Evolutionary conservation across 1,139 yeast species (phyloP).

Genomic region (Keqinozyma sinolaborantium): DNA sequence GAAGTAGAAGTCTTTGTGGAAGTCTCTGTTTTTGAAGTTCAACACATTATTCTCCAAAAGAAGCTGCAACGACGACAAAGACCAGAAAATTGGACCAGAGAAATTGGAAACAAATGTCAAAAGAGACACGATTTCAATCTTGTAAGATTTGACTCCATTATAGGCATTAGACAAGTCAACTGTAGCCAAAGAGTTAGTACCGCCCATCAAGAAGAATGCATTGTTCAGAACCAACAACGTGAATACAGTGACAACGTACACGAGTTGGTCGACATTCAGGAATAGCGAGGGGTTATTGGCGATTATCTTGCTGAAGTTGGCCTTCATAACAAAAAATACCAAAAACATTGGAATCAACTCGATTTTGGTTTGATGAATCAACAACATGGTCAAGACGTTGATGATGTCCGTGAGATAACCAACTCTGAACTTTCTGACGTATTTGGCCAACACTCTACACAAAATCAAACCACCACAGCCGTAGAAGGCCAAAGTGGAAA

Average conservation of each 20-base stretch:
- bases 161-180: constrained; percentile 89
- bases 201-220: constrained; percentile 83
- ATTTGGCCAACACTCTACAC: constrained; percentile 25
- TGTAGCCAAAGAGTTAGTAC: constrained; percentile 88
- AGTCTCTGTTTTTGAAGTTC: constrained; percentile 11
- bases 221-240: constrained; percentile 57
- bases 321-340: constrained; percentile 41
- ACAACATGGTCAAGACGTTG: constrained; percentile 46
- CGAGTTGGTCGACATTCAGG: constrained; percentile 18
- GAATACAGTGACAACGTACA: constrained; percentile 19
- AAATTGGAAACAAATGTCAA: constrained; percentile 81
- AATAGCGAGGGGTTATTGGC: constrained; percentile 12
- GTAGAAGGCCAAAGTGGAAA: constrained; percentile 24
- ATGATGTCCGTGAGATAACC: constrained; percentile 40
- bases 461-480: constrained; percentile 15
- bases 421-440: constrained; percentile 16
- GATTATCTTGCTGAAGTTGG: constrained; percentile 14
- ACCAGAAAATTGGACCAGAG: constrained; percentile 84
- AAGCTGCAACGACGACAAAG: constrained; percentile 49
- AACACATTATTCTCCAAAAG: constrained; percentile 29
- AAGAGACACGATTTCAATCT: constrained; percentile 69
- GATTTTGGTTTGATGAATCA: constrained; percentile 68
- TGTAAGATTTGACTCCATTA: constrained; percentile 75
- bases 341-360: constrained; percentile 70
- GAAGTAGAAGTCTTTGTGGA: constrained; percentile 7